These are phyloP conservation scores for Prototheca wickerhamii DNA, from an alignment of 163 green algal species.

Conservation along the genomic window DNA sequence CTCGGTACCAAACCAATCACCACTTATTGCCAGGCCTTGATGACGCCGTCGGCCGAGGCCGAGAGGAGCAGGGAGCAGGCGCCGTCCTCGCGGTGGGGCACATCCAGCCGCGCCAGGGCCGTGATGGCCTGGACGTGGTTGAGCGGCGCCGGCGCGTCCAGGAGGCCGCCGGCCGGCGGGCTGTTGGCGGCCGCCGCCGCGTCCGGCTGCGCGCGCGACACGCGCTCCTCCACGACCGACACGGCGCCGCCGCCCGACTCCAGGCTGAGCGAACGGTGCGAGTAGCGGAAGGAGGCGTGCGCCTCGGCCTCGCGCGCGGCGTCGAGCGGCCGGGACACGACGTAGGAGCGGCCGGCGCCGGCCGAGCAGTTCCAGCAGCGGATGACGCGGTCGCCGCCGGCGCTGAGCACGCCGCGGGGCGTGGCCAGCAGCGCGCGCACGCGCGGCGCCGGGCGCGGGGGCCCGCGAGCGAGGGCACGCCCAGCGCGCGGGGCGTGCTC, in stretches of 20 bases:
- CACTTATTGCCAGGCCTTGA: conserved; percentile 59
- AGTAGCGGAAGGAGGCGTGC: background rate
- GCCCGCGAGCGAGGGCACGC: too few relatives aligned
- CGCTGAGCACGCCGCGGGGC: conserved; percentile 51
- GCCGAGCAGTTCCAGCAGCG: conserved; percentile 36
- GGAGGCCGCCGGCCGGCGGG: background rate
- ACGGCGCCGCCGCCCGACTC: conserved; percentile 26
- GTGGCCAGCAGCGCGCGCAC: conserved; percentile 53
- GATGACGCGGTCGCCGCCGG: conserved; percentile 48
- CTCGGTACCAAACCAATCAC: too few relatives aligned
- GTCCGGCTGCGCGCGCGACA: conserved; percentile 2
- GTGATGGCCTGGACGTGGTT: conserved; percentile 50
- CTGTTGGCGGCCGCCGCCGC: background rate
- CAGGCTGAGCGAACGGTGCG: conserved; percentile 31
- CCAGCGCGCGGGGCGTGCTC: background rate
- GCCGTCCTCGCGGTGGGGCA: background rate
- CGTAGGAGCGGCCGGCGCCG: conserved; percentile 45
- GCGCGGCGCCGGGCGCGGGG: conserved; percentile 21
- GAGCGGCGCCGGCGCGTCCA: conserved; percentile 24
- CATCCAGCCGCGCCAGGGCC: conserved; percentile 38
- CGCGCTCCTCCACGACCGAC: conserved; percentile 47
- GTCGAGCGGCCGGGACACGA: conserved; percentile 43
- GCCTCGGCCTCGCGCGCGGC: background rate
- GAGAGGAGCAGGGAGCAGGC: conserved; percentile 44
- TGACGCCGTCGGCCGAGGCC: conserved; percentile 43